Evolutionary conservation across 2,329 filamentous ascomycete genomes (phyloP).

Genomic region (Ophiostoma ulmi): DNA sequence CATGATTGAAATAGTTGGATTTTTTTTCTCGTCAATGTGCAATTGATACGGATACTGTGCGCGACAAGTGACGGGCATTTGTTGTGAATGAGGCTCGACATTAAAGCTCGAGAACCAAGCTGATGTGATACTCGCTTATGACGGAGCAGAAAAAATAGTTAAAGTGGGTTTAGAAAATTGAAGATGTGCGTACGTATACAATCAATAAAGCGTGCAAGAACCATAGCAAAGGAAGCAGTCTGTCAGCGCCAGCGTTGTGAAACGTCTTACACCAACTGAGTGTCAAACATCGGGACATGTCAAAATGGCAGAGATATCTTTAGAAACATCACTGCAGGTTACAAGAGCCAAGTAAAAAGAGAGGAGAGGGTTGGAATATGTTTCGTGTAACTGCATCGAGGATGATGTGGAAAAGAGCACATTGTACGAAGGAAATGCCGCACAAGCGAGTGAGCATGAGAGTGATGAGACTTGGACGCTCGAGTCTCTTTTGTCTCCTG

Average conservation of each 20-base stretch:
- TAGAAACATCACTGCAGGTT: not conserved
- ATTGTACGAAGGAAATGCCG: not conserved
- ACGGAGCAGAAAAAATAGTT: too few relatives aligned
- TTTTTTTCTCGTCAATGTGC: too few relatives aligned
- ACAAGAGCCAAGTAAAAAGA: not conserved
- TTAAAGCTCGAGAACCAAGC: not conserved
- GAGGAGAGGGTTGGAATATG: not conserved
- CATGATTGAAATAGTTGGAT: too few relatives aligned
- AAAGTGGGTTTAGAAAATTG: too few relatives aligned
- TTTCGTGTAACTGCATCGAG: not conserved
- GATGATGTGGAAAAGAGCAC: not conserved
- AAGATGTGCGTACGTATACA: too few relatives aligned
- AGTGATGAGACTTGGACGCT: not conserved
- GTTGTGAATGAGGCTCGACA: not conserved
- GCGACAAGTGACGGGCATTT: not conserved
- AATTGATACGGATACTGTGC: too few relatives aligned
- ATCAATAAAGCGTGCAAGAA: too few relatives aligned
- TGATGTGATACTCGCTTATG: too few relatives aligned
- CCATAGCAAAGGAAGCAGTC: not conserved
- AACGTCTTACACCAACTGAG: not conserved
- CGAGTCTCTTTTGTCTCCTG: not conserved
- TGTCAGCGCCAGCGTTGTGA: not conserved
- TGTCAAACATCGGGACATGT: not conserved
- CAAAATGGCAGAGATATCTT: not conserved
- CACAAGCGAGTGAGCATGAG: not conserved